Conservation (phyloP, 1,284 basidiomycete genomes). For the Bjerkandera adusta region DNA sequence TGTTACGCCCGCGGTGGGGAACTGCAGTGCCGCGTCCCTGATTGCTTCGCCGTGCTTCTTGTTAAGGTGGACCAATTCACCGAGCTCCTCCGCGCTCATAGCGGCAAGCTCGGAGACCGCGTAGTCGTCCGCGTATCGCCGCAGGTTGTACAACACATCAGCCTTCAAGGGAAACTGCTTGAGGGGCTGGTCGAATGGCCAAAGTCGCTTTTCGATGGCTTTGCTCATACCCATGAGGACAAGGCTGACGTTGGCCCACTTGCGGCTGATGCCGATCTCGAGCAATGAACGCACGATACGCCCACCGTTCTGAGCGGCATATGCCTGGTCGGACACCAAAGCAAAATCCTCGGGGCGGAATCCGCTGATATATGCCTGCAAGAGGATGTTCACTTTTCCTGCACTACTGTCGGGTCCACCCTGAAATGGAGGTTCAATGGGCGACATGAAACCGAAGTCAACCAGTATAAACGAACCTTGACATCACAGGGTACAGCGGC, state of each 20-base stretch:
- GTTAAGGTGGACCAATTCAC: constrained; percentile 85
- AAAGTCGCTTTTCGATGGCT: constrained; percentile 88
- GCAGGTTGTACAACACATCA: constrained; percentile 82
- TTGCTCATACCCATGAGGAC: constrained; percentile 93
- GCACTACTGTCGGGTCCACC: constrained; percentile 75
- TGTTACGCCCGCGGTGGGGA: constrained; percentile 74
- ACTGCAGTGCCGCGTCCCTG: constrained; percentile 79
- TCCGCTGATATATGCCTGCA: constrained; percentile 90
- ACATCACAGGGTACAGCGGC: constrained; percentile 79
- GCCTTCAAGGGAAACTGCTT: constrained; percentile 73
- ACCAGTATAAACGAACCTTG: constrained; percentile 41
- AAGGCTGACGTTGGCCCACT: constrained; percentile 83
- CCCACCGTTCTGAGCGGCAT: constrained; percentile 91
- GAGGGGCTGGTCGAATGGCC: constrained; percentile 96
- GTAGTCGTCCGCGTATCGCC: constrained; percentile 84
- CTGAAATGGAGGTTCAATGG: constrained; percentile 41
- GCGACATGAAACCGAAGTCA: background rate
- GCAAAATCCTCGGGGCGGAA: constrained; percentile 92
- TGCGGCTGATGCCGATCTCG: constrained; percentile 90
- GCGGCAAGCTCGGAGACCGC: constrained; percentile 74
- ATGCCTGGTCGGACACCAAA: constrained; percentile 92
- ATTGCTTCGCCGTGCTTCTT: constrained; percentile 82
- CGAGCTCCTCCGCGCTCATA: constrained; percentile 78
- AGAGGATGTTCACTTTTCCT: constrained; percentile 94
- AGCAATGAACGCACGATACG: constrained; percentile 92